These are phyloP conservation scores for Vachellia pachyceras DNA, from an alignment of 306 rosid species.

Conservation along the genomic window DNA sequence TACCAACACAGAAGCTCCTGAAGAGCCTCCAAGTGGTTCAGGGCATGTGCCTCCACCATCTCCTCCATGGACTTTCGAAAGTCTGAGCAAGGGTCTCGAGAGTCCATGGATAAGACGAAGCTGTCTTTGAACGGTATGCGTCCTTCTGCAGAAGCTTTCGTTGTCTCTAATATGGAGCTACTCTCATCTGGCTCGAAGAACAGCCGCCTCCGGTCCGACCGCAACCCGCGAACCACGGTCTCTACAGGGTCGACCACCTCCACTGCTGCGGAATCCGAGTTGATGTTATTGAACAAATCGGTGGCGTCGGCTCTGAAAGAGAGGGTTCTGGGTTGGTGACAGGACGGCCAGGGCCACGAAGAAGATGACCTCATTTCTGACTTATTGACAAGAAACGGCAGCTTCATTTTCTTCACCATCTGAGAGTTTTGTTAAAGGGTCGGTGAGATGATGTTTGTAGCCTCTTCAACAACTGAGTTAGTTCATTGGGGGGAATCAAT, in stretches of 20 bases:
- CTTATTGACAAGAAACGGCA: conserved; percentile 60
- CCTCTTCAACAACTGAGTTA: conserved; percentile 28
- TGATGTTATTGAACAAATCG: neutral
- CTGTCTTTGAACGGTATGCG: conserved; percentile 66
- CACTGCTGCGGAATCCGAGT: conserved; percentile 29
- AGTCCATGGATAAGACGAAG: conserved; percentile 67
- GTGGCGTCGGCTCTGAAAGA: conserved; percentile 60
- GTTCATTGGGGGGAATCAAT: conserved; percentile 46
- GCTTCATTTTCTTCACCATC: conserved; percentile 76
- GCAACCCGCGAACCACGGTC: conserved; percentile 60
- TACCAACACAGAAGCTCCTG: conserved; percentile 81
- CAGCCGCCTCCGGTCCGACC: conserved; percentile 62
- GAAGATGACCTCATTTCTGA: conserved; percentile 44
- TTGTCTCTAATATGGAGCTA: conserved; percentile 58
- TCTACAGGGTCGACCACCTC: conserved; percentile 50
- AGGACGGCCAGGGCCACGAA: conserved; percentile 78
- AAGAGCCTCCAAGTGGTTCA: conserved; percentile 72
- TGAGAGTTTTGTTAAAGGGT: neutral
- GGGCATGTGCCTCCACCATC: conserved; percentile 78
- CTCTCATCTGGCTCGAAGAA: conserved; percentile 69
- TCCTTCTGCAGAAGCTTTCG: conserved; percentile 8
- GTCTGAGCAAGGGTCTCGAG: conserved; percentile 73
- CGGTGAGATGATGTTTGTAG: conserved; percentile 14
- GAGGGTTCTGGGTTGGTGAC: conserved; percentile 80
- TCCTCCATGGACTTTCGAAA: conserved; percentile 90